Evolutionary conservation across 139 green algal species (phyloP).

Genomic region (Pleodorina starrii): DNA sequence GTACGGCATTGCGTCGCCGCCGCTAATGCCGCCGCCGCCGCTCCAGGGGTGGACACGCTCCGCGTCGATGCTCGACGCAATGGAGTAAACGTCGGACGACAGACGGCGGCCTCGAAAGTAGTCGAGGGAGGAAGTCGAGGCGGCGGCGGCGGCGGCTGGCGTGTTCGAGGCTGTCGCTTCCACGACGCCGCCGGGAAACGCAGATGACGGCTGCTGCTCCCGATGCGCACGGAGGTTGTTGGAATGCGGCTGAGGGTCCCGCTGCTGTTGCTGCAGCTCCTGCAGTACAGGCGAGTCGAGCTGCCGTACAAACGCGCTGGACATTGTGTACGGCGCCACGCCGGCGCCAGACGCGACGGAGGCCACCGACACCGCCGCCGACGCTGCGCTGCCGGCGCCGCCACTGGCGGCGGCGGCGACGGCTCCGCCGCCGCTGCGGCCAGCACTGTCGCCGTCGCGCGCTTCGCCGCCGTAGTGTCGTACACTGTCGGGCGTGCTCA

Average conservation of each 20-base stretch:
- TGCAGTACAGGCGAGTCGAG: background rate
- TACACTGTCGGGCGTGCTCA: background rate
- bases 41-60: background rate
- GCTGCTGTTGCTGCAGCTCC: background rate
- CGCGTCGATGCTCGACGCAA: background rate
- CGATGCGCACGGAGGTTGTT: background rate
- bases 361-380: background rate
- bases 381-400: too few species aligned
- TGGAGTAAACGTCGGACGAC: background rate
- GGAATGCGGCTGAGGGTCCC: too few species aligned
- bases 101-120: background rate
- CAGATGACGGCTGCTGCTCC: background rate
- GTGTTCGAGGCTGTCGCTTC: background rate
- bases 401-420: background rate
- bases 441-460: background rate
- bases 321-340: background rate
- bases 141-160: background rate
- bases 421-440: background rate
- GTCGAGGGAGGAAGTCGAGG: background rate
- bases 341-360: background rate
- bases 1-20: background rate
- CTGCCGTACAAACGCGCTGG: conserved; percentile 28
- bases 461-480: background rate
- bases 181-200: background rate
- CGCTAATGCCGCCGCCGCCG: background rate